These are phyloP conservation scores for Phoma herbarum DNA, from an alignment of 2,329 filamentous ascomycete species.

Conservation along the genomic window DNA sequence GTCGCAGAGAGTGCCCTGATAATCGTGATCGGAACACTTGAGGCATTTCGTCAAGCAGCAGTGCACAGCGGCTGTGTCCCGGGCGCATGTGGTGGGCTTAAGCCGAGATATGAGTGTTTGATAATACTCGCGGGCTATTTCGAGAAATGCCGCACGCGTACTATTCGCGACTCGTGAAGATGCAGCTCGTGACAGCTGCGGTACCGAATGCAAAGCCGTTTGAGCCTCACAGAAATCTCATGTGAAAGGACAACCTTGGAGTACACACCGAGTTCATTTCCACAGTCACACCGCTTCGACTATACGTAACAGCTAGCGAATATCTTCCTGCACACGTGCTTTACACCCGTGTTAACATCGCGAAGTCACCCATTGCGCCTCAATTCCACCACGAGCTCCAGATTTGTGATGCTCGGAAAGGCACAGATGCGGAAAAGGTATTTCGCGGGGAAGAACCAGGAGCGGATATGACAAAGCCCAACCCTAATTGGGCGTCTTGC, in stretches of 20 bases:
- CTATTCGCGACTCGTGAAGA: conserved; percentile 15
- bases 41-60: conserved; percentile 31
- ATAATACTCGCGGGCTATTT: conserved; percentile 11
- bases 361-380: conserved; percentile 13
- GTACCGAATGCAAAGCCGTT: conserved; percentile 17
- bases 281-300: conserved; percentile 10
- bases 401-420: conserved; percentile 19
- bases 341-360: background rate
- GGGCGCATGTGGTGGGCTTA: conserved; percentile 13
- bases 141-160: conserved; percentile 21
- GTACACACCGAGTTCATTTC: background rate
- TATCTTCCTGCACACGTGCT: conserved; percentile 9
- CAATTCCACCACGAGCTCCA: conserved; percentile 24
- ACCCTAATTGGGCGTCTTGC: conserved; percentile 9
- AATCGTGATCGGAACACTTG: conserved; percentile 20
- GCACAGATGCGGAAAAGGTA: conserved; percentile 17
- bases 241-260: conserved; percentile 1
- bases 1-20: conserved; percentile 17
- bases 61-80: conserved; percentile 6
- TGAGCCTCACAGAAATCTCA: conserved; percentile 15
- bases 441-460: conserved; percentile 38
- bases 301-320: background rate
- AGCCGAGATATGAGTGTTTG: conserved; percentile 22
- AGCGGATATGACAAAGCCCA: conserved; percentile 27
- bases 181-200: conserved; percentile 23